Percentiles rank a stretch among this genome's conserved stretches.
These are phyloP conservation scores for Hypoxylon perforatum DNA, from an alignment of 495 filamentous ascomycete genomes.

Conservation along the genomic window DNA sequence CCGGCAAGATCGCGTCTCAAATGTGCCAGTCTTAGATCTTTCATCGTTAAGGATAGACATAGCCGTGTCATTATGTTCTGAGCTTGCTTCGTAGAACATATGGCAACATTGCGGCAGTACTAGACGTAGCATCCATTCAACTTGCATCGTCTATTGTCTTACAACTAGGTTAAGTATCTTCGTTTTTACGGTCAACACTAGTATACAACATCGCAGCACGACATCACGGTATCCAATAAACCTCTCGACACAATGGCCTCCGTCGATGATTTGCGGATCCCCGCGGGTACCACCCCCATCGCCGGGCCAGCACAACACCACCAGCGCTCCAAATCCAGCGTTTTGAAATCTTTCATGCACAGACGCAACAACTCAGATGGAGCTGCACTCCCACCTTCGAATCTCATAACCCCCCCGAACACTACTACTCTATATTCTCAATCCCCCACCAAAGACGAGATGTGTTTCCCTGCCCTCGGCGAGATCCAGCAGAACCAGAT, in stretches of 20 bases:
- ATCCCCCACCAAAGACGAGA: constrained; percentile 39
- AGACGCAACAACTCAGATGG: constrained; percentile 63
- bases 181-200: not conserved
- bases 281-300: constrained; percentile 35
- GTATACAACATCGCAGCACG: constrained; percentile 3
- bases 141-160: constrained; percentile 11
- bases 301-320: constrained; percentile 37
- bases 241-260: constrained; percentile 34
- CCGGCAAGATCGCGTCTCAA: constrained; percentile 8
- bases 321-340: constrained; percentile 66
- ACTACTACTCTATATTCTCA: constrained; percentile 37
- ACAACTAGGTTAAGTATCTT: constrained; percentile 3
- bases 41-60: constrained; percentile 18
- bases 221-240: not conserved
- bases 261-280: constrained; percentile 35
- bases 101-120: constrained; percentile 14
- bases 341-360: constrained; percentile 68
- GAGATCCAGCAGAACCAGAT: constrained; percentile 63
- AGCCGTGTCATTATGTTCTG: constrained; percentile 18
- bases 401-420: constrained; percentile 29
- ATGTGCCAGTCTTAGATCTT: constrained; percentile 26
- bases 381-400: constrained; percentile 50
- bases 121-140: constrained; percentile 14
- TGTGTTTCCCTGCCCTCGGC: constrained; percentile 52
- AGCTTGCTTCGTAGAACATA: constrained; percentile 24